Percentiles rank a stretch among this genome's conserved stretches.
Evolutionary conservation across 176 grass and related monocot genomes (phyloP).

Genomic region (Avena atlantica): DNA sequence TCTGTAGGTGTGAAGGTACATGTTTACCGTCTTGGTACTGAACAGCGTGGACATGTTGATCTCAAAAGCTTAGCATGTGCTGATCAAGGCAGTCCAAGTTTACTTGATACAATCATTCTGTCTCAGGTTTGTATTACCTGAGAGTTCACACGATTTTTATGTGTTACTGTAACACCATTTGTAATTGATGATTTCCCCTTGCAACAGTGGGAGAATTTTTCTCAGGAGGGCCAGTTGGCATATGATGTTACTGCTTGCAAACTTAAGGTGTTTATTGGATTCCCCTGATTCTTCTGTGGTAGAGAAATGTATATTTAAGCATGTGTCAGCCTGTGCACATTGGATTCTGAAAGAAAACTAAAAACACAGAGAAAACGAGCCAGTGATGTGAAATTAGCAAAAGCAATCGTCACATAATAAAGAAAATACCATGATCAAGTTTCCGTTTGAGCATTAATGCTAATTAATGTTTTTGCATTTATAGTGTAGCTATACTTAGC

Average conservation of each 20-base stretch:
- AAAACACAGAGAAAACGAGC: not conserved
- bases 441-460: not conserved
- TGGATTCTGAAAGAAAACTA: not conserved
- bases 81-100: conserved; percentile 45
- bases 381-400: not conserved
- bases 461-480: not conserved
- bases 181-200: conserved; percentile 23
- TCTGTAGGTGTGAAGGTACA: conserved; percentile 58
- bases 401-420: too few species aligned
- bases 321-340: not conserved
- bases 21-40: conserved; percentile 45
- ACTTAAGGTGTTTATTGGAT: conserved; percentile 56
- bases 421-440: not conserved
- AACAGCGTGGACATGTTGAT: conserved; percentile 31
- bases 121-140: conserved; percentile 51
- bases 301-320: not conserved
- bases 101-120: conserved; percentile 63
- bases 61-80: conserved; percentile 11
- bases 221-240: conserved; percentile 51
- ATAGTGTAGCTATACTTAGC: not conserved
- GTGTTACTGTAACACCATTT: conserved; percentile 7
- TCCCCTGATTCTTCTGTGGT: not conserved
- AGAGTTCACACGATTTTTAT: conserved; percentile 21
- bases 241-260: conserved; percentile 72
- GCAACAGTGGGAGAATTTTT: conserved; percentile 62